These are phyloP conservation scores for Chondrus crispus DNA, from an alignment of 23 red algal genomes.

Conservation along the genomic window DNA sequence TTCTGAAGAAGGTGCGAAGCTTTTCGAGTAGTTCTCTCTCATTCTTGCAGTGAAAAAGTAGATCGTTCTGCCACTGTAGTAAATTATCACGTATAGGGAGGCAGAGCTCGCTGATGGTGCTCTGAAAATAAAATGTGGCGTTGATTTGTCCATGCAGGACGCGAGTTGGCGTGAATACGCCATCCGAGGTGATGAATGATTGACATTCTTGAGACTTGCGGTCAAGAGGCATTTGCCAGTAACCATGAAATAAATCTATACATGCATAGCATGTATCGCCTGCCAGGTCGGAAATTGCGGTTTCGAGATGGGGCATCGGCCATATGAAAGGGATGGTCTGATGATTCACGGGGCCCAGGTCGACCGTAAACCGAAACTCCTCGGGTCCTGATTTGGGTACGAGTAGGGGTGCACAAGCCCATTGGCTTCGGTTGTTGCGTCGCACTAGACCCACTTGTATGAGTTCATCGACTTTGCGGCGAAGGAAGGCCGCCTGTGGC, in stretches of 20 bases:
- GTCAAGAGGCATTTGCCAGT: not conserved
- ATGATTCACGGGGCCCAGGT: not conserved
- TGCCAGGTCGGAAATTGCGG: not conserved
- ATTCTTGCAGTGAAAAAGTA: not conserved
- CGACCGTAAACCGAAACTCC: constrained; percentile 1
- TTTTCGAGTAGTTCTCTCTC: not conserved
- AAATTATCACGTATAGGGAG: not conserved
- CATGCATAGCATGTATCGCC: not conserved
- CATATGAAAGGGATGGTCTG: not conserved
- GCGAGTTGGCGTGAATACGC: not conserved
- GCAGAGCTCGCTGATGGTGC: not conserved
- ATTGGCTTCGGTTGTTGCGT: not conserved
- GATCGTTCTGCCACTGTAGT: not conserved
- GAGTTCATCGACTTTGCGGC: not conserved
- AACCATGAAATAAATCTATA: not conserved
- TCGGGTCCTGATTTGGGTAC: constrained; percentile 8
- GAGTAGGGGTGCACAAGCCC: not conserved
- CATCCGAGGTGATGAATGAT: constrained; percentile 14
- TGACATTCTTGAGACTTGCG: not conserved
- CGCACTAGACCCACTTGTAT: not conserved
- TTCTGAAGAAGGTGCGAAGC: not conserved
- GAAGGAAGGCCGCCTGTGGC: not conserved
- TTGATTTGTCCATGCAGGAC: not conserved
- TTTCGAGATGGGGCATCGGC: constrained; percentile 1
- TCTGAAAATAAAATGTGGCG: not conserved